A percentile compares a stretch with the other conserved stretches of the same genome.
Conservation (phyloP, 2,329 filamentous ascomycete genomes). For the Colletotrichum eleusines region DNA sequence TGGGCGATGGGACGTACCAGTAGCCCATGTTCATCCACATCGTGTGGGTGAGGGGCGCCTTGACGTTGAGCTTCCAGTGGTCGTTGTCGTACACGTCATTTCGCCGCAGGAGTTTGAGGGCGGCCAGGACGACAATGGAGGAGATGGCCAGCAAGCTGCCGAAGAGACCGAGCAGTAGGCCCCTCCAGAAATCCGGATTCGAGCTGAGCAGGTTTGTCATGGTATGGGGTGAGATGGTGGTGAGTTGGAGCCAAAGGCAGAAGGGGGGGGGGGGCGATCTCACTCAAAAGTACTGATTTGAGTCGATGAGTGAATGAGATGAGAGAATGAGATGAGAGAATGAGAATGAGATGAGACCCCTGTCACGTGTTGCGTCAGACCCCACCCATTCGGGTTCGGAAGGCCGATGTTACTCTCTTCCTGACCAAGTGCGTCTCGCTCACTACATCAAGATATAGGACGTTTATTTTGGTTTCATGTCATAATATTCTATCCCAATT, state of each 20-base stretch:
- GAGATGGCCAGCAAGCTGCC: constrained; percentile 45
- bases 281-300: background rate
- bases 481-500: background rate
- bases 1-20: constrained; percentile 60
- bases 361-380: background rate
- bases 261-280: background rate
- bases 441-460: background rate
- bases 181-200: constrained; percentile 9
- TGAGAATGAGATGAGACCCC: background rate
- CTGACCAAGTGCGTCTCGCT: too few species aligned
- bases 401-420: constrained; percentile 1
- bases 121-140: constrained; percentile 37
- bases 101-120: constrained; percentile 44
- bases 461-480: background rate
- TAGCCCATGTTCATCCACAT: constrained; percentile 76
- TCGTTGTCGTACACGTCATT: constrained; percentile 61
- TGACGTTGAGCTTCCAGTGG: constrained; percentile 67
- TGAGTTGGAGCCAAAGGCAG: background rate
- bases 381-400: background rate
- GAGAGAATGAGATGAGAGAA: too few species aligned
- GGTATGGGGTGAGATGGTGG: background rate
- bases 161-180: constrained; percentile 4
- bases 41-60: constrained; percentile 57
- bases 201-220: background rate
- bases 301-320: background rate